A percentile compares a stretch with the other conserved stretches of the same genome.
These are phyloP conservation scores for Boletus putidus DNA, from an alignment of 1,284 basidiomycete genomes.

Conservation along the genomic window DNA sequence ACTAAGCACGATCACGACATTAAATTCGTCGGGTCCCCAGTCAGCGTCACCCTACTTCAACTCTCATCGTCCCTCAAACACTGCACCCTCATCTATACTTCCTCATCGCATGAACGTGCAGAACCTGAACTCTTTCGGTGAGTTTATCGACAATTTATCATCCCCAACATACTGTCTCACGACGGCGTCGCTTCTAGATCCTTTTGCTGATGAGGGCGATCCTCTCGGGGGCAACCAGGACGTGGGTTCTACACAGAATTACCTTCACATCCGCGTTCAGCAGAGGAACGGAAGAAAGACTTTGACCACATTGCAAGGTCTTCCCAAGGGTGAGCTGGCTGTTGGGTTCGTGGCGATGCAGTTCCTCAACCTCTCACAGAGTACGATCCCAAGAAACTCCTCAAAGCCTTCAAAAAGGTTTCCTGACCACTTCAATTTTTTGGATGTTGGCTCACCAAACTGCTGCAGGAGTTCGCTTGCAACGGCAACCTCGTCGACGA, in stretches of 20 bases:
- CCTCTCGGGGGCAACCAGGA: conserved; percentile 71
- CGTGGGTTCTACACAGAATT: conserved; percentile 82
- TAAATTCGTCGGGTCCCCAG: conserved; percentile 29
- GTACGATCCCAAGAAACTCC: conserved; percentile 97
- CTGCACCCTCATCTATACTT: conserved; percentile 49
- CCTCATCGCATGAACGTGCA: conserved; percentile 86
- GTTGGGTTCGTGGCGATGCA: conserved; percentile 13
- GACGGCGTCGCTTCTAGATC: conserved; percentile 56
- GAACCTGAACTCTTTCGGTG: conserved; percentile 82
- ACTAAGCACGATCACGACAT: conserved; percentile 30
- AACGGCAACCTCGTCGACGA: conserved; percentile 98
- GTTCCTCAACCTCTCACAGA: conserved; percentile 50
- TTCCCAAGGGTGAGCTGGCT: conserved; percentile 78
- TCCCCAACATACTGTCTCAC: conserved; percentile 13
- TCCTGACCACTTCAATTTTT: conserved; percentile 11
- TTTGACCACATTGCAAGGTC: conserved; percentile 95
- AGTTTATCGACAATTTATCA: conserved; percentile 39
- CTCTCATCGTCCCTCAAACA: conserved; percentile 40
- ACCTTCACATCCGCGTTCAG: conserved; percentile 97
- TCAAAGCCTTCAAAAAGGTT: conserved; percentile 99
- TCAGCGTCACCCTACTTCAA: conserved; percentile 24
- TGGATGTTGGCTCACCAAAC: conserved; percentile 2
- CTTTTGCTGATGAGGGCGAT: conserved; percentile 91
- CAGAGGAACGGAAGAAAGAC: conserved; percentile 99
- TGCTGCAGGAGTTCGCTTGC: conserved; percentile 91